phyloP scores from a whole-genome alignment of 768 basidiomycete species.

The Grammothele lineata region DNA sequence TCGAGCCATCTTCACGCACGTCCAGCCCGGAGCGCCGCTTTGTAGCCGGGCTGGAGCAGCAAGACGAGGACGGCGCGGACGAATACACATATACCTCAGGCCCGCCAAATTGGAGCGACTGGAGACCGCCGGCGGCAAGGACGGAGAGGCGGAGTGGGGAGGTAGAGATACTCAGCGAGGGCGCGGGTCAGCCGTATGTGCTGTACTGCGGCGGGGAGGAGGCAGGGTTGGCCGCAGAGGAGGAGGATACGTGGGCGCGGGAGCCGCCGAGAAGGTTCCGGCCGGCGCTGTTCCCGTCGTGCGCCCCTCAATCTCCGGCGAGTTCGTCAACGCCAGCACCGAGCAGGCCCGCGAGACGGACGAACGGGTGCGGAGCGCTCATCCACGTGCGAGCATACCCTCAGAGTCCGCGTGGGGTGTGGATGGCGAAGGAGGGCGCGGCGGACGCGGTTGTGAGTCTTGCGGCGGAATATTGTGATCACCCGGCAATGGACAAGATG shows the following conservation, averaged over 20 bases:
- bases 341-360: slow-evolving; percentile 23
- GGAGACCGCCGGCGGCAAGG: slow-evolving; percentile 4
- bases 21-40: slow-evolving; percentile 11
- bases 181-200: slow-evolving; percentile 12
- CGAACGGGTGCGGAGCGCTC: slow-evolving; percentile 62
- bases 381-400: slow-evolving; percentile 54
- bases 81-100: slow-evolving; percentile 16
- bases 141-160: background rate
- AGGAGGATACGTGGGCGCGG: slow-evolving; percentile 4
- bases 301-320: slow-evolving; percentile 19
- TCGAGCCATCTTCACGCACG: slow-evolving; percentile 13
- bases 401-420: slow-evolving; percentile 47
- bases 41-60: too few relatives aligned
- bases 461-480: slow-evolving; percentile 56
- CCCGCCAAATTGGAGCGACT: slow-evolving; percentile 14
- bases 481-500: slow-evolving; percentile 43
- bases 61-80: slow-evolving; percentile 13
- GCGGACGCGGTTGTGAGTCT: slow-evolving; percentile 52
- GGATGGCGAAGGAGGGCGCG: slow-evolving; percentile 54
- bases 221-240: too few relatives aligned
- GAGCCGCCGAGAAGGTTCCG: slow-evolving; percentile 21
- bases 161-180: slow-evolving; percentile 7
- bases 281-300: slow-evolving; percentile 36
- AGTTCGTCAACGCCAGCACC: slow-evolving; percentile 12
- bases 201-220: slow-evolving; percentile 19